Percentiles rank a stretch among this genome's conserved stretches.
Evolutionary conservation across 495 filamentous ascomycete genomes (phyloP).

Genomic region (Cenococcum geophilum): DNA sequence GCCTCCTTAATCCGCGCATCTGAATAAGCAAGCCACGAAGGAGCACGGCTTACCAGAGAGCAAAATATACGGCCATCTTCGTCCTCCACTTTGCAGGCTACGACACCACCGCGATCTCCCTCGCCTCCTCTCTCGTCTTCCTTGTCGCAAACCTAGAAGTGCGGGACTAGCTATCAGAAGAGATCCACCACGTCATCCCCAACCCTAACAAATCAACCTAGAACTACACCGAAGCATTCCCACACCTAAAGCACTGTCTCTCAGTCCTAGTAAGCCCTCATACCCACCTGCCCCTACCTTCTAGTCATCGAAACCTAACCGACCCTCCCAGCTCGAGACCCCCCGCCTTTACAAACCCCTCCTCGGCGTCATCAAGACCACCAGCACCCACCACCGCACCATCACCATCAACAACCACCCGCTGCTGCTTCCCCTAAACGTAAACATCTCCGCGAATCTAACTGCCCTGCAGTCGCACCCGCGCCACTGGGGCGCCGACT

Average conservation of each 20-base stretch:
- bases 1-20: constrained; percentile 16
- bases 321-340: constrained; percentile 13
- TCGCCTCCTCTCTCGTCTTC: constrained; percentile 16
- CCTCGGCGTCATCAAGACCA: constrained; percentile 13
- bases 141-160: constrained; percentile 22
- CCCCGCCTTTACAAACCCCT: constrained; percentile 20
- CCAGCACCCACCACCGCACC: neutral
- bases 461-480: constrained; percentile 17
- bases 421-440: constrained; percentile 9
- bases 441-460: constrained; percentile 9
- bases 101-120: constrained; percentile 31
- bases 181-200: constrained; percentile 16
- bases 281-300: too few relatives aligned
- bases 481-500: constrained; percentile 21
- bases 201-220: neutral
- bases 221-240: constrained; percentile 11
- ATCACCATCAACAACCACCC: neutral
- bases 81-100: constrained; percentile 29
- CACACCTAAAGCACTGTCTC: constrained; percentile 20
- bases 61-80: constrained; percentile 33
- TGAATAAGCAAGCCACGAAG: neutral
- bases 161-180: constrained; percentile 35
- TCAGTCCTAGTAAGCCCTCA: constrained; percentile 17
- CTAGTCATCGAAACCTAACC: too few relatives aligned
- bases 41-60: constrained; percentile 22